phyloP scores from a whole-genome alignment of 257 asterid species.

The Nicotiana tomentosiformis region DNA sequence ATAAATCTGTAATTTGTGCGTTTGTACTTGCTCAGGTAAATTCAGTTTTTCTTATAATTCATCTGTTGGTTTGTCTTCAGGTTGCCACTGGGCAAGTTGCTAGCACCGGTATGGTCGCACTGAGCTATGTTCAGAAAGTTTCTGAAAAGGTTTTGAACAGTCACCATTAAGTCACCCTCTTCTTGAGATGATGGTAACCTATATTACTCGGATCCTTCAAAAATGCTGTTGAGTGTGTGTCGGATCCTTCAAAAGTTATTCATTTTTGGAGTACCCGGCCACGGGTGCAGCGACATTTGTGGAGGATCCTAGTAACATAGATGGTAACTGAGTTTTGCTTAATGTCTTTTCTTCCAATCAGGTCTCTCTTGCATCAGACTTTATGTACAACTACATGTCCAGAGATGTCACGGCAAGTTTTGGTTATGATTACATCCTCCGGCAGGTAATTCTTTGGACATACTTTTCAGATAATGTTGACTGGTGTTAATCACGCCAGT shows the following conservation, averaged over 20 bases:
- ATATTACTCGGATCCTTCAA: not conserved
- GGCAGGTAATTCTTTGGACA: constrained; percentile 50
- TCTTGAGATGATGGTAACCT: not conserved
- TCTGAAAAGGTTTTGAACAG: constrained; percentile 56
- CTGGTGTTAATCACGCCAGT: not conserved
- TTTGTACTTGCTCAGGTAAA: not conserved
- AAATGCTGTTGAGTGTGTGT: too few species aligned
- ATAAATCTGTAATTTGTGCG: not conserved
- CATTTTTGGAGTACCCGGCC: too few species aligned
- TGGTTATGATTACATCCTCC: constrained; percentile 89
- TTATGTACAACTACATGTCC: constrained; percentile 85
- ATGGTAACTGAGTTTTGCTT: not conserved
- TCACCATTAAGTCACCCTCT: not conserved
- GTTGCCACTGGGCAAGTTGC: constrained; percentile 95
- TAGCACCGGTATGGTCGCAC: constrained; percentile 82
- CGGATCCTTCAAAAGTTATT: too few species aligned
- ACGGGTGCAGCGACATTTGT: too few species aligned
- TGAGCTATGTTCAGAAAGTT: constrained; percentile 89
- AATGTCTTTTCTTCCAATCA: constrained; percentile 19
- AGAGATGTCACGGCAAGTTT: constrained; percentile 83
- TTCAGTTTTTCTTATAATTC: not conserved
- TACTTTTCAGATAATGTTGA: not conserved
- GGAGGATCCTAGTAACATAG: too few species aligned
- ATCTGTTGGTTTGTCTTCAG: constrained; percentile 26
- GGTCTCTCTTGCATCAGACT: constrained; percentile 92